phyloP scores from a whole-genome alignment of 768 basidiomycete genomes.

The Nidularia pulvinata region DNA sequence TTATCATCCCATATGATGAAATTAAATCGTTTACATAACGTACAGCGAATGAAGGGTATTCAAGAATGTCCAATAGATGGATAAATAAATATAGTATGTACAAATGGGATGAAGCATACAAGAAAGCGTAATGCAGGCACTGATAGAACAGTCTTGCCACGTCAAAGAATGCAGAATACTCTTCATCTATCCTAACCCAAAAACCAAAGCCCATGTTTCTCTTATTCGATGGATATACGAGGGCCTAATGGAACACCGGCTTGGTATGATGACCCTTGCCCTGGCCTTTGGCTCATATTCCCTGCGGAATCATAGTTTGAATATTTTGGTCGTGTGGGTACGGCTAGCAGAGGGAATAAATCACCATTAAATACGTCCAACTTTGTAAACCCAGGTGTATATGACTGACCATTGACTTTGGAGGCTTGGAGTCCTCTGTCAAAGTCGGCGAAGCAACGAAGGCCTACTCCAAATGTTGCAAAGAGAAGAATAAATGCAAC shows the following conservation, averaged over 20 bases:
- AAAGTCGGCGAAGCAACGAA: conserved; percentile 83
- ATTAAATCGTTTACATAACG: too few relatives aligned
- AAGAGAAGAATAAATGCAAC: conserved; percentile 75
- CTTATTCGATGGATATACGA: conserved; percentile 79
- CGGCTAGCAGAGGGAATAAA: conserved; percentile 31
- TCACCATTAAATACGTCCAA: neutral
- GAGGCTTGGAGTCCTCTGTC: conserved; percentile 74
- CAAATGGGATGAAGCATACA: too few relatives aligned
- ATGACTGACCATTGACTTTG: conserved; percentile 74
- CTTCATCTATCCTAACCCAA: neutral
- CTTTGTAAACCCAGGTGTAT: neutral
- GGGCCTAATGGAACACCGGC: conserved; percentile 55
- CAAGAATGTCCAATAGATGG: too few relatives aligned
- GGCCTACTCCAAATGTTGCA: conserved; percentile 71
- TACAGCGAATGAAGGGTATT: too few relatives aligned
- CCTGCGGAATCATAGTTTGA: conserved; percentile 35
- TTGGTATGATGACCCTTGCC: conserved; percentile 30
- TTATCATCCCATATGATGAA: too few relatives aligned
- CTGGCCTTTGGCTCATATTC: conserved; percentile 44
- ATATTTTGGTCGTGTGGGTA: conserved; percentile 45
- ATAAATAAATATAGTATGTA: too few relatives aligned
- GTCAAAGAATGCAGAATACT: too few relatives aligned
- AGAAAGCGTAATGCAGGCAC: too few relatives aligned
- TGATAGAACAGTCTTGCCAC: too few relatives aligned
- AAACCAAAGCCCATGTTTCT: neutral